Percentiles rank a stretch among this genome's conserved stretches.
These are phyloP conservation scores for Colletotrichum liaoningense DNA, from an alignment of 2,329 filamentous ascomycete genomes.

Conservation along the genomic window DNA sequence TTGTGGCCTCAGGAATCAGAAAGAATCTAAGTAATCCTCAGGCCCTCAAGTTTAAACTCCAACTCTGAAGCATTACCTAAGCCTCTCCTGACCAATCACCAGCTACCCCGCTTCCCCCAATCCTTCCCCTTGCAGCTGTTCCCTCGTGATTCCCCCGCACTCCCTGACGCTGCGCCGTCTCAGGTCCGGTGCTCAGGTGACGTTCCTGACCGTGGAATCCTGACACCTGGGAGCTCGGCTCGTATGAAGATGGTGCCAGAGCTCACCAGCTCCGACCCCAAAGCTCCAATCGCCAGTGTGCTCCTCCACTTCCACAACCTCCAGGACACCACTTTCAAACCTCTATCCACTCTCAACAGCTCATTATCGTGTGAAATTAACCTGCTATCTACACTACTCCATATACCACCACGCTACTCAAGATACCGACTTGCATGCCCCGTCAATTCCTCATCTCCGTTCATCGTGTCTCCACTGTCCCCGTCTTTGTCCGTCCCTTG, in stretches of 20 bases:
- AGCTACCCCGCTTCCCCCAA: constrained; percentile 28
- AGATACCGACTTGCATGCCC: constrained; percentile 2
- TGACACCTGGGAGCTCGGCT: not conserved
- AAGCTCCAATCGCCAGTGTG: not conserved
- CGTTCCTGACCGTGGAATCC: constrained; percentile 14
- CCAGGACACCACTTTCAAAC: not conserved
- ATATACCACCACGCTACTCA: not conserved
- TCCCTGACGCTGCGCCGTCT: constrained; percentile 34
- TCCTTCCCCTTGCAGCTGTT: constrained; percentile 9
- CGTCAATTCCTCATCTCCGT: constrained; percentile 14
- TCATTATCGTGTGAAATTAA: constrained; percentile 7
- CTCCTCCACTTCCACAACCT: not conserved
- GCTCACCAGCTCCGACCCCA: not conserved
- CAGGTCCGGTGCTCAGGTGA: constrained; percentile 28
- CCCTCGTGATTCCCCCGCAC: constrained; percentile 34
- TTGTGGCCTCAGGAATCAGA: too few species aligned
- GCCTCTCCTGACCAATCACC: not conserved
- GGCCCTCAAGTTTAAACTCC: constrained; percentile 14
- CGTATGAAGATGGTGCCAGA: not conserved
- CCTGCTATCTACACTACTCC: not conserved
- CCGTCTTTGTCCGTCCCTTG: constrained; percentile 5
- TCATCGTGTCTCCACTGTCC: constrained; percentile 17
- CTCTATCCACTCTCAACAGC: not conserved
- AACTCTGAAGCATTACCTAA: constrained; percentile 28
- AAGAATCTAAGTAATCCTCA: not conserved